These are phyloP conservation scores for Celoporthe dispersa DNA, from an alignment of 2,329 filamentous ascomycete genomes.

Conservation along the genomic window DNA sequence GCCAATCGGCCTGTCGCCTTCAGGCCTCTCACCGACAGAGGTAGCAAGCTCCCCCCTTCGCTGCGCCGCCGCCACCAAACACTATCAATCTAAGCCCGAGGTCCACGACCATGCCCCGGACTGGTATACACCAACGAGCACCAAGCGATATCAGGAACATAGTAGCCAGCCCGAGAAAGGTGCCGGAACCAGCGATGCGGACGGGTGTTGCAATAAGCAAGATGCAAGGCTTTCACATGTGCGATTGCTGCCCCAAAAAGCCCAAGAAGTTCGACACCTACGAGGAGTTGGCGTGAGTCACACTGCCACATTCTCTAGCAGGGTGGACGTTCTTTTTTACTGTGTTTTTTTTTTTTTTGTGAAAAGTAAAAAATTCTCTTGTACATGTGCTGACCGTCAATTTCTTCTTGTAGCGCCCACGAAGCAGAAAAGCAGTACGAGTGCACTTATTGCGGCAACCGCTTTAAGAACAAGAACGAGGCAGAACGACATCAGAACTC, in stretches of 20 bases:
- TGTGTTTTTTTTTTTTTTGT: not conserved
- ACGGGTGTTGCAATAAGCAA: slow-evolving; percentile 47
- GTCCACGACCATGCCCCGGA: slow-evolving; percentile 46
- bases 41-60: slow-evolving; percentile 52
- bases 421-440: slow-evolving; percentile 96
- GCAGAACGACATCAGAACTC: slow-evolving; percentile 96
- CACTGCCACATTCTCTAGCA: not conserved
- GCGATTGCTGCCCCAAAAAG: slow-evolving; percentile 96
- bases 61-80: slow-evolving; percentile 42
- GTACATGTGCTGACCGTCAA: slow-evolving; percentile 25
- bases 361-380: too few relatives aligned
- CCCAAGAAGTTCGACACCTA: slow-evolving; percentile 90
- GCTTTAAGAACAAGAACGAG: slow-evolving; percentile 99
- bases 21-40: slow-evolving; percentile 55
- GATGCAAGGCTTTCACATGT: slow-evolving; percentile 66
- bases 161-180: slow-evolving; percentile 55
- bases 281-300: slow-evolving; percentile 78
- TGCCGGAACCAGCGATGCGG: slow-evolving; percentile 54
- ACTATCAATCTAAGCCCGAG: slow-evolving; percentile 56
- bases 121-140: slow-evolving; percentile 50
- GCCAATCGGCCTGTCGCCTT: slow-evolving; percentile 49
- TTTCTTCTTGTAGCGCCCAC: slow-evolving; percentile 66
- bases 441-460: slow-evolving; percentile 88
- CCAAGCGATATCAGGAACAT: slow-evolving; percentile 48
- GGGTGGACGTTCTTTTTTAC: not conserved